A percentile compares a stretch with the other conserved stretches of the same genome.
phyloP scores from a whole-genome alignment of 2,329 filamentous ascomycete genomes.

The Camptophora hylomeconis region DNA sequence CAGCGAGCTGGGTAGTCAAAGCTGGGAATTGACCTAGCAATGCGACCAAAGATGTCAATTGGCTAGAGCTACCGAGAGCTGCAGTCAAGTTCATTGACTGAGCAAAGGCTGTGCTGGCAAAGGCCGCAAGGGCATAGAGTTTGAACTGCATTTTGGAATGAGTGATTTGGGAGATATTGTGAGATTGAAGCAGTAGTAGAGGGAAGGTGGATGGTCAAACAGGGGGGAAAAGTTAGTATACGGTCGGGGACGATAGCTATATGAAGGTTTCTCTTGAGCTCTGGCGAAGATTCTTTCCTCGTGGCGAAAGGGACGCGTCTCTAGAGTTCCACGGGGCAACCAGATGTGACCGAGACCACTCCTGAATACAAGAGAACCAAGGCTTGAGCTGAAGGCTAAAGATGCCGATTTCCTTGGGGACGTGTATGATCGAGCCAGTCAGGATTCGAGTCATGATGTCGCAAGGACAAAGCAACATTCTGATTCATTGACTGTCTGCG shows the following conservation, averaged over 20 bases:
- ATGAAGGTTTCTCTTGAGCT: not conserved
- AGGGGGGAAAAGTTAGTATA: not conserved
- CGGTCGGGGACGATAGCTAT: not conserved
- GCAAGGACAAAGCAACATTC: too few relatives aligned
- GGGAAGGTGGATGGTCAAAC: constrained; percentile 1
- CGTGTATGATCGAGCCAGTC: not conserved
- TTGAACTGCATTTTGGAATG: constrained; percentile 18
- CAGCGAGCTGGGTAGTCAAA: constrained; percentile 18
- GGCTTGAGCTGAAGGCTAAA: not conserved
- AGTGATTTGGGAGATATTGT: not conserved
- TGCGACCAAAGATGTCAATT: constrained; percentile 12
- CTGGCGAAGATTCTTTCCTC: not conserved
- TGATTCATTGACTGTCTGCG: too few relatives aligned
- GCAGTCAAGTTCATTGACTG: constrained; percentile 8
- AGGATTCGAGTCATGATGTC: too few relatives aligned
- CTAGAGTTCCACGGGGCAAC: too few relatives aligned
- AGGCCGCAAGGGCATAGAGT: constrained; percentile 11
- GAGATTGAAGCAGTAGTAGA: not conserved
- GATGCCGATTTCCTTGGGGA: not conserved
- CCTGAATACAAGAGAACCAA: not conserved
- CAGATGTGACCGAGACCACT: too few relatives aligned
- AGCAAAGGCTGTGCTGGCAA: constrained; percentile 13
- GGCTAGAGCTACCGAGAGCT: constrained; percentile 7
- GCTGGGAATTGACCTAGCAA: constrained; percentile 10
- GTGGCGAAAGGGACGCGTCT: not conserved